phyloP scores from a whole-genome alignment of 2,329 filamentous ascomycete genomes.

The Corynespora cassiicola region DNA sequence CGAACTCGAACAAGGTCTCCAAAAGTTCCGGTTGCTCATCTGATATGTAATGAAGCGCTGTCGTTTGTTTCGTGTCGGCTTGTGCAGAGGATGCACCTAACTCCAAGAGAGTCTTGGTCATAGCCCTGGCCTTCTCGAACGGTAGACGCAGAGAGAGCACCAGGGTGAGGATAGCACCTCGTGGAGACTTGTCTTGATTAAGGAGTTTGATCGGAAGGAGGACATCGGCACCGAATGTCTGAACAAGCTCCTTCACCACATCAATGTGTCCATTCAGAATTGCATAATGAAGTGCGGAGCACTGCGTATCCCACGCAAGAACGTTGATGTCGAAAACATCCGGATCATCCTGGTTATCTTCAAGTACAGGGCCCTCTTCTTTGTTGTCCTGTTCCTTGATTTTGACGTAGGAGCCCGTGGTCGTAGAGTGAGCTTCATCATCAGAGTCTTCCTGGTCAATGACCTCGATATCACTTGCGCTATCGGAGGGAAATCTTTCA shows the following conservation, averaged over 20 bases:
- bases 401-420: slow-evolving; percentile 78
- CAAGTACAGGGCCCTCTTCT: slow-evolving; percentile 53
- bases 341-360: slow-evolving; percentile 70
- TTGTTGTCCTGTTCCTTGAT: slow-evolving; percentile 60
- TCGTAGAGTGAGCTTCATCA: slow-evolving; percentile 37
- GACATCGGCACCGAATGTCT: slow-evolving; percentile 77
- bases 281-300: slow-evolving; percentile 78
- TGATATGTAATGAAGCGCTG: slow-evolving; percentile 71
- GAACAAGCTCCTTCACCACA: slow-evolving; percentile 71
- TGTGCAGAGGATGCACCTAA: slow-evolving; percentile 77
- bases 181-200: slow-evolving; percentile 55
- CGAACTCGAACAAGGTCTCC: slow-evolving; percentile 56
- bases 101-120: slow-evolving; percentile 69
- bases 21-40: slow-evolving; percentile 57
- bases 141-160: slow-evolving; percentile 72
- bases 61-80: slow-evolving; percentile 69
- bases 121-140: slow-evolving; percentile 66
- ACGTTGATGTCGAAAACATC: slow-evolving; percentile 82
- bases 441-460: slow-evolving; percentile 58
- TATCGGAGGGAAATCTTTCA: slow-evolving; percentile 43
- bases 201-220: slow-evolving; percentile 75
- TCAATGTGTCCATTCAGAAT: slow-evolving; percentile 75
- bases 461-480: slow-evolving; percentile 56
- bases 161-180: slow-evolving; percentile 71
- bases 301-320: slow-evolving; percentile 78